Conservation (phyloP, 495 filamentous ascomycete genomes). For the Hypoxylon perforatum region DNA sequence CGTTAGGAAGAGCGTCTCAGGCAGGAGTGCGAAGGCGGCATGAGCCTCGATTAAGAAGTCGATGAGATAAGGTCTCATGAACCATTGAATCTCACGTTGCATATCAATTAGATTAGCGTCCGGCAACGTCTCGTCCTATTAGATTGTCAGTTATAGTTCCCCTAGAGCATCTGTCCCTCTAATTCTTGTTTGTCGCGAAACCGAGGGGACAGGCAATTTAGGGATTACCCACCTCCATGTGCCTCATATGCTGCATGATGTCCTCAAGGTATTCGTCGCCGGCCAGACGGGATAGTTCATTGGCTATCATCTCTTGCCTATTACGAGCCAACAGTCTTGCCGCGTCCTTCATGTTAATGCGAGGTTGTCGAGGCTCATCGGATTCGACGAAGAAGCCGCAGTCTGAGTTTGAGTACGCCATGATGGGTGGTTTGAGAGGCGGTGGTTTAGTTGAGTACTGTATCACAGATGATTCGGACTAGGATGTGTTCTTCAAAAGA, state of each 20-base stretch:
- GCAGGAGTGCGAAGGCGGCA: slow-evolving; percentile 90
- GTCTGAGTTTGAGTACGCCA: slow-evolving; percentile 75
- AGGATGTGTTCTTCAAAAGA: slow-evolving; percentile 49
- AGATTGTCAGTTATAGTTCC: slow-evolving; percentile 8
- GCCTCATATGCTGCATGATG: slow-evolving; percentile 89
- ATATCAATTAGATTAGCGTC: slow-evolving; percentile 98
- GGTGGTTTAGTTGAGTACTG: slow-evolving; percentile 31
- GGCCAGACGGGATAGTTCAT: slow-evolving; percentile 83
- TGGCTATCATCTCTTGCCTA: slow-evolving; percentile 83
- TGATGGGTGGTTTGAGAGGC: slow-evolving; percentile 58
- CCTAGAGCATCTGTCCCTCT: slow-evolving; percentile 6
- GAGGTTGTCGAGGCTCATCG: slow-evolving; percentile 64
- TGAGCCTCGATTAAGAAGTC: slow-evolving; percentile 99
- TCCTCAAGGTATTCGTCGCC: slow-evolving; percentile 93
- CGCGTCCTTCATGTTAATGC: slow-evolving; percentile 73
- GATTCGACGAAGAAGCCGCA: slow-evolving; percentile 88
- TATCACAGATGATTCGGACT: slow-evolving; percentile 30
- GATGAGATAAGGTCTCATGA: slow-evolving; percentile 97
- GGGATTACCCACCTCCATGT: slow-evolving; percentile 81
- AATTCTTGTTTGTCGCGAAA: not conserved
- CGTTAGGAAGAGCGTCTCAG: slow-evolving; percentile 93
- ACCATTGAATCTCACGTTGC: slow-evolving; percentile 99
- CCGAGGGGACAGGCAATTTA: not conserved
- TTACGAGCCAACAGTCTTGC: slow-evolving; percentile 77
- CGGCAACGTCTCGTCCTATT: slow-evolving; percentile 85